These are phyloP conservation scores for Trypethelium eluteriae DNA, from an alignment of 495 filamentous ascomycete species.

Conservation along the genomic window DNA sequence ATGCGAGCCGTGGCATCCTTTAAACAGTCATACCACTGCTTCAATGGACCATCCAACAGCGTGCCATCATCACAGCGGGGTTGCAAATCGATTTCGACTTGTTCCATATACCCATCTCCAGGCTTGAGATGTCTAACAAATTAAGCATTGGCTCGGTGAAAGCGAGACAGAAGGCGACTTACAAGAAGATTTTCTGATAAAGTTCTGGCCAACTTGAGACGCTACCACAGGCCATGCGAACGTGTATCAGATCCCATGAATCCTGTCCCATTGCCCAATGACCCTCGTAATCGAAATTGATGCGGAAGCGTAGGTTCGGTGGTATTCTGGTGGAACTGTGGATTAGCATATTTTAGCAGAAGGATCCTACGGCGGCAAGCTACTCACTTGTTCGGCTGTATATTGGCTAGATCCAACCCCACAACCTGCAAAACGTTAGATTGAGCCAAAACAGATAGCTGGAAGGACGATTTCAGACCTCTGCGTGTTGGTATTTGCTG, in stretches of 20 bases:
- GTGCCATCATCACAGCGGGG: conserved; percentile 71
- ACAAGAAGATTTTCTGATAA: conserved; percentile 63
- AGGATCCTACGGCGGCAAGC: conserved; percentile 12
- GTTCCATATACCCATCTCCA: conserved; percentile 69
- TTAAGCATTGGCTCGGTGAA: conserved; percentile 10
- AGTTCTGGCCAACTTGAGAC: conserved; percentile 69
- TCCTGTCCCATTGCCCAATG: conserved; percentile 67
- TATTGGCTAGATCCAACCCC: conserved; percentile 70
- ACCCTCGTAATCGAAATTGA: conserved; percentile 69
- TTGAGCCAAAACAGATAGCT: not conserved
- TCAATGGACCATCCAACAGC: conserved; percentile 45
- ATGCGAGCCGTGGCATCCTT: conserved; percentile 59
- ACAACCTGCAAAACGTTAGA: conserved; percentile 42
- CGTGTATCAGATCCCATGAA: conserved; percentile 80
- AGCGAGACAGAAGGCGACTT: conserved; percentile 25
- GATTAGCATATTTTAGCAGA: conserved; percentile 17
- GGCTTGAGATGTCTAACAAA: conserved; percentile 64
- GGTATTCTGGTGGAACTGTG: conserved; percentile 50
- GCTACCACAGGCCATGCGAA: conserved; percentile 74
- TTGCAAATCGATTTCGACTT: conserved; percentile 82
- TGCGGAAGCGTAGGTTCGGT: conserved; percentile 57
- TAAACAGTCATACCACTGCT: conserved; percentile 63
- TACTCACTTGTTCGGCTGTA: conserved; percentile 65
- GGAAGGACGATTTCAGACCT: conserved; percentile 28
- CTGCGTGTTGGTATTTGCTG: conserved; percentile 52